Base-by-base conservation (phyloP, 1,284 basidiomycete species). In the Microbotryum intermedium region DNA sequence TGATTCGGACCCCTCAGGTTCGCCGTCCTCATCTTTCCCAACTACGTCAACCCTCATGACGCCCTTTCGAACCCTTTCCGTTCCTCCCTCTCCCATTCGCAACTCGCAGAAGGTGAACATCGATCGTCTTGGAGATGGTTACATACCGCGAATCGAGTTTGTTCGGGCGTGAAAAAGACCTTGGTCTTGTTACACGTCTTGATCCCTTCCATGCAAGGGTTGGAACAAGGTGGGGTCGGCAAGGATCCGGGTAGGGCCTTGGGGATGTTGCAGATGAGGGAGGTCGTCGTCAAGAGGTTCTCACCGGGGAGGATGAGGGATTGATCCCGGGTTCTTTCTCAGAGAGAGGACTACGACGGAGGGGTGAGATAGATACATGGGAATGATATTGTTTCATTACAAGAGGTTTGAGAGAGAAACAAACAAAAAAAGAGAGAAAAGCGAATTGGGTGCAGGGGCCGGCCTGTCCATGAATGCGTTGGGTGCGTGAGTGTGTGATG, bases 131-230 rank as follows among this genome's bases (percentile, higher is more conserved):
- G 95, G 95, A 83, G 88, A 13, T 97, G 93, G 92, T 82, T 99
- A 44, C 91, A 89, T 74, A 98, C 95, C 2, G 82, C 97, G 61
- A 98, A 97, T 73, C 85, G 95, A 26, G 94, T 98, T 21, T 97
- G 97, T 74, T 86, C 88, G 0, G 91, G 97, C 74, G 95, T 98
- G 2, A 90, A 92, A 77, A 99, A 99, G 91, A 95, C 91, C 0
- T 80, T 95, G 9, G 81, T 95, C 50, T 74, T 95, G n/a, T 81
- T 85, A 23, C 93, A 95, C 69, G 87, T 97, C 51, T 91, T 88
- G 0, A 92, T 95, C 48, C 92, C 92, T 1, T 79, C 87, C 18
- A 39, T 39, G 34, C 13, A 39, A 5, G 13, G 34, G 1, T 11
- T 39, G 34, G 34, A 39, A 18, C 13, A 42, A 0, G 48, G 59